These are phyloP conservation scores for Aspergillus olivimuriae DNA, from an alignment of 495 filamentous ascomycete species.

Conservation along the genomic window DNA sequence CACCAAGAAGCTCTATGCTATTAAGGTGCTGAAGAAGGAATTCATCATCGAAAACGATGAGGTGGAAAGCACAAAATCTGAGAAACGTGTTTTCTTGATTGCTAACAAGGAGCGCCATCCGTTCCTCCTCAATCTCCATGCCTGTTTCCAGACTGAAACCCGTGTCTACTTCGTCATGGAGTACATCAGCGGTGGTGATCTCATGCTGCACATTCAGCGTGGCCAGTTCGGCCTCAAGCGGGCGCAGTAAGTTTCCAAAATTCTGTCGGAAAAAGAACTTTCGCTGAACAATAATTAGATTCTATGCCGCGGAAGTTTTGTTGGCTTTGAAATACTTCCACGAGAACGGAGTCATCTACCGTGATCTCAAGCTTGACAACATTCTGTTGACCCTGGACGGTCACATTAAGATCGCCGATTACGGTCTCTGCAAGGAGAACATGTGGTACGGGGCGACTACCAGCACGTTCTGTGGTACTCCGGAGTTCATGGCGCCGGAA, in stretches of 20 bases:
- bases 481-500: conserved; percentile 99
- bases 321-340: conserved; percentile 98
- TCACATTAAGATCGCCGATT: conserved; percentile 98
- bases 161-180: conserved; percentile 99
- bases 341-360: conserved; percentile 98
- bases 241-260: conserved; percentile 67
- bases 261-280: not conserved
- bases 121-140: conserved; percentile 91
- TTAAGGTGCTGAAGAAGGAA: conserved; percentile 99
- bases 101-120: conserved; percentile 97
- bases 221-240: conserved; percentile 93
- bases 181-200: conserved; percentile 96
- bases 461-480: conserved; percentile 97
- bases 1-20: conserved; percentile 87
- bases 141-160: conserved; percentile 99
- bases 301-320: conserved; percentile 97
- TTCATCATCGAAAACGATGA: conserved; percentile 99
- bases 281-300: conserved; percentile 45
- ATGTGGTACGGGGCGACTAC: conserved; percentile 99
- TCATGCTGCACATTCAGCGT: conserved; percentile 98
- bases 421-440: conserved; percentile 97
- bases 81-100: conserved; percentile 94
- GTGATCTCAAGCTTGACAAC: conserved; percentile 98
- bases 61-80: conserved; percentile 96
- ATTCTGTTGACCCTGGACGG: conserved; percentile 94